Conservation (phyloP, 371 early-diverging fungal genomes). For the Lichtheimia hyalospora region DNA sequence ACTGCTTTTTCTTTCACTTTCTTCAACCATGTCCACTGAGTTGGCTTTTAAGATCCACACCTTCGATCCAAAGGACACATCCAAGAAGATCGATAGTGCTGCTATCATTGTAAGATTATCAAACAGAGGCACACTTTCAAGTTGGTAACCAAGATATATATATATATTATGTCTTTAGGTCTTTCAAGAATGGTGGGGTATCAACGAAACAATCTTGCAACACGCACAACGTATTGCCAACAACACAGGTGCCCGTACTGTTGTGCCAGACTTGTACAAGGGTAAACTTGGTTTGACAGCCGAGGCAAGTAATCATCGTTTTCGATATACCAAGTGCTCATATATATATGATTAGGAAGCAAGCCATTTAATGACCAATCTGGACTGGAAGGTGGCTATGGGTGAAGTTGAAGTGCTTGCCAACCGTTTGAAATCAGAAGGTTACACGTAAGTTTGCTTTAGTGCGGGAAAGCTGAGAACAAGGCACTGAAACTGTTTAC, state of each 20-base stretch:
- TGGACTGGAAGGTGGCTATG: conserved; percentile 47
- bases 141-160: neutral
- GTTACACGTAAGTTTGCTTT: conserved; percentile 7
- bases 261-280: conserved; percentile 53
- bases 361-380: conserved; percentile 45
- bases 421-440: neutral
- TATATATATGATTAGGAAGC: conserved; percentile 29
- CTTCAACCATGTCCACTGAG: conserved; percentile 7
- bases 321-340: neutral
- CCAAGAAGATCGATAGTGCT: conserved; percentile 13
- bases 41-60: conserved; percentile 18
- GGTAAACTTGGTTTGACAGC: conserved; percentile 42
- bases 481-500: neutral
- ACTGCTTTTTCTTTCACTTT: neutral
- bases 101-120: conserved; percentile 27
- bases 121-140: too few species aligned
- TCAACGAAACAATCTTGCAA: conserved; percentile 40
- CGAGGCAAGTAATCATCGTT: conserved; percentile 17
- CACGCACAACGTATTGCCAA: conserved; percentile 52
- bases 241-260: conserved; percentile 38
- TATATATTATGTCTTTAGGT: conserved; percentile 19
- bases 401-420: conserved; percentile 31
- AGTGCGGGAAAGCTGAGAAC: neutral
- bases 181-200: conserved; percentile 41
- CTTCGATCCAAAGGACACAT: conserved; percentile 17